A percentile compares a stretch with the other conserved stretches of the same genome.
Evolutionary conservation across 768 basidiomycete species (phyloP).

Genomic region (Mycena metata): DNA sequence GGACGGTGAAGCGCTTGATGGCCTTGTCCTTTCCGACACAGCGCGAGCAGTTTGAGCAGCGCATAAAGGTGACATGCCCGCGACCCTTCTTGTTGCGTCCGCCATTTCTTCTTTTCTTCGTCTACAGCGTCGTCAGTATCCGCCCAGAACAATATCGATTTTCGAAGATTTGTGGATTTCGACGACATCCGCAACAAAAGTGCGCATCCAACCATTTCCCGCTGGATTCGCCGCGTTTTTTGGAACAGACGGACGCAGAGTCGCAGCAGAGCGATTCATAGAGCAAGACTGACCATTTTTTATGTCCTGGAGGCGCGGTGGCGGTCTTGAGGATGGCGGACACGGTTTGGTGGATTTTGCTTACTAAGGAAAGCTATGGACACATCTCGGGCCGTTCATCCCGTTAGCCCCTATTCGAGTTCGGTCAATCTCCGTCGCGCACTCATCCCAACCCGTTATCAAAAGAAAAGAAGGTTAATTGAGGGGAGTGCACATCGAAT

Average conservation of each 20-base stretch:
- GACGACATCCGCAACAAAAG: not conserved
- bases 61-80: constrained; percentile 93
- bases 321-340: constrained; percentile 7
- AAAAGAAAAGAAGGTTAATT: too few relatives aligned
- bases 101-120: constrained; percentile 99
- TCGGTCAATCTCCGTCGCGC: too few relatives aligned
- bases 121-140: constrained; percentile 63
- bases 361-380: not conserved
- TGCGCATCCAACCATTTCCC: constrained; percentile 5
- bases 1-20: constrained; percentile 98
- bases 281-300: constrained; percentile 8
- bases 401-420: too few relatives aligned
- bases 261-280: too few relatives aligned
- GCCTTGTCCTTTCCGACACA: constrained; percentile 99
- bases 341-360: constrained; percentile 4
- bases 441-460: too few relatives aligned
- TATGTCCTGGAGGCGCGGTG: not conserved
- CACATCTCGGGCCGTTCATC: too few relatives aligned
- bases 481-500: too few relatives aligned
- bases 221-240: not conserved
- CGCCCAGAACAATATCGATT: too few relatives aligned
- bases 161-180: not conserved
- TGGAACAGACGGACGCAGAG: not conserved
- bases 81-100: constrained; percentile 99
- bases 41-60: constrained; percentile 99